Conservation (phyloP, 768 basidiomycete species). For the Hygrophorus russula region DNA sequence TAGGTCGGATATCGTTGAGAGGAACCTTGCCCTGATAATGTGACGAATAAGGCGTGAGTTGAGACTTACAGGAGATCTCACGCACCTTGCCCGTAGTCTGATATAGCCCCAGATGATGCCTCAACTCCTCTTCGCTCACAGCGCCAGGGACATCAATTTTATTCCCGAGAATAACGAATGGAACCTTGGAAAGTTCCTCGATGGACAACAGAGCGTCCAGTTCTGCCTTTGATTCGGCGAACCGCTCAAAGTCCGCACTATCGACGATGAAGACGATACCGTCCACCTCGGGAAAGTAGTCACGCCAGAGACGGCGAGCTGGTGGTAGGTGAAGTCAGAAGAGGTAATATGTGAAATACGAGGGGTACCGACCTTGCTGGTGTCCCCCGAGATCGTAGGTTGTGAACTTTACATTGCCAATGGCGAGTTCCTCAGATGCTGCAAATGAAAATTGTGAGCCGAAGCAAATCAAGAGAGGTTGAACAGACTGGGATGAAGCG, state of each 20-base stretch:
- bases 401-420: slow-evolving; percentile 98
- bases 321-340: slow-evolving; percentile 1
- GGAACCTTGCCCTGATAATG: slow-evolving; percentile 82
- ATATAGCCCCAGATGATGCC: slow-evolving; percentile 90
- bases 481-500: slow-evolving; percentile 86
- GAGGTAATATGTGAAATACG: not conserved
- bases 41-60: slow-evolving; percentile 6
- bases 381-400: slow-evolving; percentile 98
- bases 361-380: slow-evolving; percentile 61
- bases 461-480: slow-evolving; percentile 1
- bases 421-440: slow-evolving; percentile 98
- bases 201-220: slow-evolving; percentile 93
- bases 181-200: slow-evolving; percentile 90
- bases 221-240: slow-evolving; percentile 93
- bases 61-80: not conserved
- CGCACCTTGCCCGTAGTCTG: slow-evolving; percentile 98
- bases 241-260: slow-evolving; percentile 93
- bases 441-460: slow-evolving; percentile 7
- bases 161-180: slow-evolving; percentile 97
- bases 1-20: slow-evolving; percentile 91
- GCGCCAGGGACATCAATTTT: slow-evolving; percentile 99
- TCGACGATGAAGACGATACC: slow-evolving; percentile 98
- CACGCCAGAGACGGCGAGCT: slow-evolving; percentile 97
- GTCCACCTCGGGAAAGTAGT: slow-evolving; percentile 99
- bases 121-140: slow-evolving; percentile 93